Evolutionary conservation across 805 yeast genomes (phyloP), one percentile per base, ranked within the genome.

Genomic region (Candida corydali): DNA sequence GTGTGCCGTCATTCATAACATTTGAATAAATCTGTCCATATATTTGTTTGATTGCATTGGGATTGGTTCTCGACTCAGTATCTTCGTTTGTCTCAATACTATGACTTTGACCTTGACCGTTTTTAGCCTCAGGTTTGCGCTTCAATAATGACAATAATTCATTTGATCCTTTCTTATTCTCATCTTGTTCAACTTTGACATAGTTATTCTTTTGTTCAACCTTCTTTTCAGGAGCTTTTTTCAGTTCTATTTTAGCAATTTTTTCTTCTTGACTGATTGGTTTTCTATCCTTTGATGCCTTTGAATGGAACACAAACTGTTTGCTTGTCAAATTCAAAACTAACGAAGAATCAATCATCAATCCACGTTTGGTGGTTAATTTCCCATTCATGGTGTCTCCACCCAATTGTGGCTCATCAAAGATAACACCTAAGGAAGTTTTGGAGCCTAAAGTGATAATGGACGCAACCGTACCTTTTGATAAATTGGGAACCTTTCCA

Each of bases 381-480:
- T 86, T 78, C 4, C 95, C 95, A 47, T 80, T 85, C 63, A 93
- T 70, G 17, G 73, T 78, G 54, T 79, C 82, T 49, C 97, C 98
- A 32, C 93, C 84, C 35, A 88, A 69, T 38, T 91, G 69, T 27
- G 89, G 85, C 39, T 73, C 62, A 53, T 93, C 99, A 69, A 91
- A 93, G 25, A 93, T 59, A 35, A 93, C 80, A 44, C 84, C 87
- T 39, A 93, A 65, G 1, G 81, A 74, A 24, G 77, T 70, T 47
- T 80, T 76, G 24, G 77, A 71, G 28, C 86, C 86, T 27, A 77
- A 68, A 3, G 75, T 61, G 17, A 61, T 62, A 38, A 74, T 66
- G 7, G 84, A 82, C 34, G 86, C 82, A 37, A 93, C 95, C 1
- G 96, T 88, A 56, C 99, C 99, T 51, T 83, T 83, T 17, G 86